These are phyloP conservation scores for Platanus orientalis DNA, from an alignment of 164 flowering plant species.

Conservation along the genomic window DNA sequence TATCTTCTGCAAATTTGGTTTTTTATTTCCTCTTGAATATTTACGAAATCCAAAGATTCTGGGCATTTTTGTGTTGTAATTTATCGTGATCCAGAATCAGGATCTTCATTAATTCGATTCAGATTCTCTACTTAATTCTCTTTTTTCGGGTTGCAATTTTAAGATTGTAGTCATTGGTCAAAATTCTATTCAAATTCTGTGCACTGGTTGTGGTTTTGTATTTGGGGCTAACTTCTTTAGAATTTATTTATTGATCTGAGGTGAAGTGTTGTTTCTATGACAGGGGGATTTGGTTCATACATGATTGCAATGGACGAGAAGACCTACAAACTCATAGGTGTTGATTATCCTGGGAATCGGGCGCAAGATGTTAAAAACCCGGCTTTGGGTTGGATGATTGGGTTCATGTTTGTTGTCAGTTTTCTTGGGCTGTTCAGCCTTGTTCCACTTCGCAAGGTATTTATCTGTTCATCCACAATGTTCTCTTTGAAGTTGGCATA, in stretches of 20 bases:
- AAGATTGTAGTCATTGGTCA: too few species aligned
- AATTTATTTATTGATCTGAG: not conserved
- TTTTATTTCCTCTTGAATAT: not conserved
- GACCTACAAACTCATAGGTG: slow-evolving; percentile 85
- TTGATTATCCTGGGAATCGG: slow-evolving; percentile 87
- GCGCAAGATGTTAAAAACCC: slow-evolving; percentile 85
- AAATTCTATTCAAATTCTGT: too few species aligned
- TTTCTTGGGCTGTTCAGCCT: slow-evolving; percentile 95
- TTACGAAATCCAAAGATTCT: too few species aligned
- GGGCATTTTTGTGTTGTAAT: too few species aligned
- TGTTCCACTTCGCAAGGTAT: slow-evolving; percentile 95
- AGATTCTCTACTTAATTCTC: not conserved
- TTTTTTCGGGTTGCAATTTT: too few species aligned
- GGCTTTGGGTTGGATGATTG: slow-evolving; percentile 87
- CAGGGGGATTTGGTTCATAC: slow-evolving; percentile 95
- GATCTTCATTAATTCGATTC: too few species aligned
- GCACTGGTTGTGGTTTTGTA: too few species aligned
- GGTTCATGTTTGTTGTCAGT: slow-evolving; percentile 87
- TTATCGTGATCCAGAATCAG: too few species aligned
- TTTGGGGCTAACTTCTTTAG: not conserved
- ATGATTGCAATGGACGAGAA: slow-evolving; percentile 86
- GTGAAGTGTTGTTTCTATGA: not conserved
- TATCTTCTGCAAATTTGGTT: not conserved
- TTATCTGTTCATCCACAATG: not conserved
- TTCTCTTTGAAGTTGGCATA: not conserved